Base-by-base conservation (phyloP, 371 early-diverging fungal genomes). In the Apophysomyces trapeziformis region DNA sequence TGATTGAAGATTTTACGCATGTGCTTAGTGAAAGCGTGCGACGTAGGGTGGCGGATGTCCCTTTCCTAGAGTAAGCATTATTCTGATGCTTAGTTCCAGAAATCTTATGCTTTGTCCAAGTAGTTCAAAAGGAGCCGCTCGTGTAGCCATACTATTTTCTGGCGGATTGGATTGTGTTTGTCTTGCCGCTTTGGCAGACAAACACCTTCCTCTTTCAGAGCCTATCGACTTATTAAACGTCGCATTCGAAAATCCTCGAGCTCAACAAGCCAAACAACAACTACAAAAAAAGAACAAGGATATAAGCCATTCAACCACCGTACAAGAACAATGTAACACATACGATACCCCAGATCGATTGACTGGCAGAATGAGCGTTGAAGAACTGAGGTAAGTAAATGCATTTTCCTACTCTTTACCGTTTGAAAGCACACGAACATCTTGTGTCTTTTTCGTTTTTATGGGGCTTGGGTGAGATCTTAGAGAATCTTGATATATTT, bases 211-310 rank as follows among this genome's bases (percentile, higher is more conserved):
- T 0, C 50, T 68, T 0, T 71, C 80, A 4, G 93, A 92, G 63
- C 85, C 93, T 0, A 94, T 97, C 50, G 97, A 98, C 73, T 75
- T 98, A n/a, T 73, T 98, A 32, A 97, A 97, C 73, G 97, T 97
- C 5, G 93, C 95, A 4, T 98, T 98, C 74, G 97, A 96, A 65
- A 97, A 97, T 68, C 97, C 96, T 13, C 84, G 98, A 7, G 64
- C 82, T 18, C 75, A 78, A 54, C 77, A 73, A 58, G 77, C 81
- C n/a, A 67, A 68, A 57, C 64, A 63, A 16, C 58, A 65, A 36
- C 36, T 58, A 41, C 50, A 47, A 61, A 38, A 11, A 60, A 64
- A 68, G 50, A 65, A 69, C 63, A 60, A 45, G 63, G 57, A 50
- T 56, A 59, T 67, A 54, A 66, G 66, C 36, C 21, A 50, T 4